A percentile compares a stretch with the other conserved stretches of the same genome.
Conservation (phyloP, 176 grass and related monocot genomes). For the Zizania latifolia region DNA sequence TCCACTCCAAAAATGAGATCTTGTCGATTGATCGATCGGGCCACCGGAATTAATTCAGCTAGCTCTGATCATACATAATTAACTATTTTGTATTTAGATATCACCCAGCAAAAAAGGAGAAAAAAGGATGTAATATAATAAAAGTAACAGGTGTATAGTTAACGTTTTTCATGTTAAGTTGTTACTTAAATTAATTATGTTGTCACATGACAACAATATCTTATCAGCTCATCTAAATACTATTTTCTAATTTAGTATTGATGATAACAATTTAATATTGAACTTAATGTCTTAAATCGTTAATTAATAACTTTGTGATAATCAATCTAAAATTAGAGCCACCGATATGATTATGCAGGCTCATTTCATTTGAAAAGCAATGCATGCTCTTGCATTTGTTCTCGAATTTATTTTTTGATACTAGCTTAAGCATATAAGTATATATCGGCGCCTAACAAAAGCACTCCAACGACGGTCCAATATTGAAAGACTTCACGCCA, state of each 20-base stretch:
- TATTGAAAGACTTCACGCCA: neutral
- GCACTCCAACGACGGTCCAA: neutral
- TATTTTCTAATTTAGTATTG: too few relatives aligned
- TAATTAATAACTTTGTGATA: neutral
- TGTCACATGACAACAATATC: too few relatives aligned
- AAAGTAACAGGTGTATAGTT: neutral
- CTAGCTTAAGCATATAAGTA: neutral
- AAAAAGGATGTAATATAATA: neutral
- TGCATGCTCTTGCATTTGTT: neutral
- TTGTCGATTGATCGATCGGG: neutral
- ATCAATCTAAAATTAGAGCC: too few relatives aligned
- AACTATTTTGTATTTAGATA: neutral
- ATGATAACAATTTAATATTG: too few relatives aligned
- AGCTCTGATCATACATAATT: neutral
- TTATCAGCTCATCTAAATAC: too few relatives aligned
- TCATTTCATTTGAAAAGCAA: neutral
- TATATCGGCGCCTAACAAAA: neutral
- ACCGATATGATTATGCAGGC: neutral
- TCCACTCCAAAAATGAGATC: neutral
- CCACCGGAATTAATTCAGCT: neutral
- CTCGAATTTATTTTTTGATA: neutral
- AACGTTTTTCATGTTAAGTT: neutral
- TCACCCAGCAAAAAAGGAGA: neutral
- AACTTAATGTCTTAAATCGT: too few relatives aligned
- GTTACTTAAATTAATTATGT: too few relatives aligned